Base-by-base conservation (phyloP, 176 grass and related monocot species). In the Leersia perrieri region DNA sequence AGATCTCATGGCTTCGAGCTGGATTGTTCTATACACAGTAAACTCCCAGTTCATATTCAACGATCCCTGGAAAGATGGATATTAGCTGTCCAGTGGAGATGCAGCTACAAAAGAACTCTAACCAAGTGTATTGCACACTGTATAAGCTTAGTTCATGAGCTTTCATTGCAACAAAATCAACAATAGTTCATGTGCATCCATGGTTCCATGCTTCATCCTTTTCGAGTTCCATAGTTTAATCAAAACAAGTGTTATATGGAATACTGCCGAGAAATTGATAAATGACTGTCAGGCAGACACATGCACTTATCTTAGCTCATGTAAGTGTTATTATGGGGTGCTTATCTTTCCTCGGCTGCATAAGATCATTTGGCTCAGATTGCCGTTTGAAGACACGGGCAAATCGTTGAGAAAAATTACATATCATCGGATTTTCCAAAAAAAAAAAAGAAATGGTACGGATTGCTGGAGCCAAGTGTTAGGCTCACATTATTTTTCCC, bases 71-170 rank as follows among this genome's bases (percentile, higher is more conserved):
- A 98, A 69, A 94, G 92, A 83, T 98, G 92, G 92, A 78, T 84
- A 98, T 92, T 91, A 62, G 92, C 90, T 10, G 70, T 92, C 18
- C 85, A 85, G 23, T 98, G 90, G 91, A 94, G 94, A 91, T 91
- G 77, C 39, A 90, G 33, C 61, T 93, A 91, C 72, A 97, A 97
- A 80, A 91, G 70, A 49, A 74, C 83, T 44, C 77, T 97, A 60
- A 75, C 70, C 18, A 93, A 86, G 34, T 93, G 91, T 87, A 58
- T 91, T 81, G 74, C 22, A 29, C 87, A 91, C 85, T 93, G 88
- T 77, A 80, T 83, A 85, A 62, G 81, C 62, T 66, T 72, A 60
- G 42, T 89, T 64, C 53, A 80, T 31, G 87, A 87, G 39, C 80
- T 94, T 83, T 84, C 45, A 32, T 84, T 32, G 49, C 81, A 74